A percentile compares a stretch with the other conserved stretches of the same genome.
Evolutionary conservation across 2,329 filamentous ascomycete species (phyloP).

Genomic region (Seiridium unicorne): DNA sequence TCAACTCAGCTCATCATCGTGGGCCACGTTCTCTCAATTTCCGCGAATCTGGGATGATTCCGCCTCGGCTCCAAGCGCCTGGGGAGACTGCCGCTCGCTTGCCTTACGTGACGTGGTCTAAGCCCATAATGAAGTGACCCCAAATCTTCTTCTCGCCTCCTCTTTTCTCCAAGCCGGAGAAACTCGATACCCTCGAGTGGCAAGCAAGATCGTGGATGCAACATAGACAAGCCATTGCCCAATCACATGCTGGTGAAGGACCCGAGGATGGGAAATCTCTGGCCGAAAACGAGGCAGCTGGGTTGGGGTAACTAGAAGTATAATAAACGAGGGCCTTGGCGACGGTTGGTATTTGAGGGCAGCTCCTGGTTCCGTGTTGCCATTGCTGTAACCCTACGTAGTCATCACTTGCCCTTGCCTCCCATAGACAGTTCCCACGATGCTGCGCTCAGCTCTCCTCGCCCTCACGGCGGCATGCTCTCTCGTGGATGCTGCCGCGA

Average conservation of each 20-base stretch:
- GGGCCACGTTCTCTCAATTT: background rate
- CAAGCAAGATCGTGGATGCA: background rate
- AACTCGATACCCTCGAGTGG: background rate
- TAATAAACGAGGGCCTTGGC: background rate
- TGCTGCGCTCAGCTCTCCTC: background rate
- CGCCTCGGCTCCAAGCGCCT: background rate
- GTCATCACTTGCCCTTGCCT: background rate
- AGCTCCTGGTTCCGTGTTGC: background rate
- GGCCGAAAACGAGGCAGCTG: background rate
- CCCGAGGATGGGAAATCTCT: background rate
- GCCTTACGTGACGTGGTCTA: background rate
- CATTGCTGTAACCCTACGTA: too few species aligned
- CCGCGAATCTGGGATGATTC: conserved; percentile 3
- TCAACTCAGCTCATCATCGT: background rate
- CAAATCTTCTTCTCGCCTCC: background rate
- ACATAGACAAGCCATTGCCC: background rate
- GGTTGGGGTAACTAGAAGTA: background rate
- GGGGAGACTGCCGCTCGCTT: background rate
- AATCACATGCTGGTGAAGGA: background rate
- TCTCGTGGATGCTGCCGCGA: background rate
- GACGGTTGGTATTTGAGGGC: background rate
- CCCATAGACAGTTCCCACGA: background rate
- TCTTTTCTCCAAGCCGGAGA: conserved; percentile 3
- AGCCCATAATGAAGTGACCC: background rate
- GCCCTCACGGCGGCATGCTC: background rate